Base-by-base conservation (phyloP, 129 eudicot species). In the Ambrosia trifida region DNA sequence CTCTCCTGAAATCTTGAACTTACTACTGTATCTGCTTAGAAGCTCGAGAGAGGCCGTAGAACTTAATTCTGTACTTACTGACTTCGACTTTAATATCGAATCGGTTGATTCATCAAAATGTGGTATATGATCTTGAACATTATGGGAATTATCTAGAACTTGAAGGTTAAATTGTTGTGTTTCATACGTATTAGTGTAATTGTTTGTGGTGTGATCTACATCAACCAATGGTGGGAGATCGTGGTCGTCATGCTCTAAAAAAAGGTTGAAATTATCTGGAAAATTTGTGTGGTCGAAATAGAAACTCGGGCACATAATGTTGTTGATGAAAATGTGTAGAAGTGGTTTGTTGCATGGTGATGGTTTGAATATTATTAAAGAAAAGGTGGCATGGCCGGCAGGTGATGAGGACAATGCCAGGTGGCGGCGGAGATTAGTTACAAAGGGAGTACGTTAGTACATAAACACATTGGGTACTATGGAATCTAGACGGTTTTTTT, bases 41-140 rank as follows among this genome's bases (percentile, higher is more conserved):
- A 80, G 81, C 65, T 81, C 64, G 3, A 57, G 45, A 16, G 84
- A 78, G 36, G 80, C 45, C 50, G 53, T 33, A 44, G 81, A 69
- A 66, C 20, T 33, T 10, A 33, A 30, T 17, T 70, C 57, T 10
- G 50, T 12, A 8, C 10, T 13, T 13, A 43, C 36, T 16, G 59
- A 41, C 47, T 20, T 68, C 58, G 69, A 46, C 43, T 59, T 45
- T 58, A 50, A 16, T 0, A 0, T 49, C 3, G 54, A 49, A 36
- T 72, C 28, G 14, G n/a, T 58, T 62, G 47, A 28, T 8, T 11
- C 32, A n/a, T 12, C 12, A 24, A 32, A 47, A 16, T n/a, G 18
- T 38, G 10, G 16, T 4, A 16, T 32, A n/a, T 28, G 43, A 20
- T 63, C 31, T 2, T 44, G 46, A 35, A 46, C 59, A 31, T 11